Evolutionary conservation across 1,139 yeast species (phyloP).

Genomic region (Yamadazyma oceani): DNA sequence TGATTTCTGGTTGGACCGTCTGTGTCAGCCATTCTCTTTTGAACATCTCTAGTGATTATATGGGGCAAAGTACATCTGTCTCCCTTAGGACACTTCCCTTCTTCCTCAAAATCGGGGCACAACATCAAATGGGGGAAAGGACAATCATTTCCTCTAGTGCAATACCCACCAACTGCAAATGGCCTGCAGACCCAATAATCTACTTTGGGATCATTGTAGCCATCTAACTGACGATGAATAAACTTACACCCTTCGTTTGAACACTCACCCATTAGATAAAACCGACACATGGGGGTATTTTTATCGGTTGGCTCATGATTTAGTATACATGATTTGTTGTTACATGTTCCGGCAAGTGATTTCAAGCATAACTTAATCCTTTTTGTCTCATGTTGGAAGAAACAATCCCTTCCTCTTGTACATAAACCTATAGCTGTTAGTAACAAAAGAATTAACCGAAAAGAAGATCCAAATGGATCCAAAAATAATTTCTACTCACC

Average conservation of each 20-base stretch:
- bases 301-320: conserved; percentile 59
- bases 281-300: conserved; percentile 68
- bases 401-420: conserved; percentile 52
- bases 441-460: too few species aligned
- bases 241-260: conserved; percentile 55
- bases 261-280: conserved; percentile 52
- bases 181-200: conserved; percentile 58
- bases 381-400: conserved; percentile 51
- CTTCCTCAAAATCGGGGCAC: conserved; percentile 72
- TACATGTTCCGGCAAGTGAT: conserved; percentile 49
- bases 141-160: conserved; percentile 61
- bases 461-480: not conserved
- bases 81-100: conserved; percentile 56
- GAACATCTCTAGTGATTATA: conserved; percentile 31
- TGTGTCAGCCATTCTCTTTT: conserved; percentile 22
- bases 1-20: conserved; percentile 11
- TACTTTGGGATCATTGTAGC: not conserved
- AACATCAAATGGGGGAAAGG: conserved; percentile 56
- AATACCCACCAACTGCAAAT: conserved; percentile 69
- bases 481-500: conserved; percentile 31
- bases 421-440: conserved; percentile 45
- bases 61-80: conserved; percentile 51
- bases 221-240: conserved; percentile 39
- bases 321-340: conserved; percentile 48
- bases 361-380: conserved; percentile 58